These are phyloP conservation scores for Ganoderma meredithae DNA, from an alignment of 1,284 basidiomycete species.

Conservation along the genomic window DNA sequence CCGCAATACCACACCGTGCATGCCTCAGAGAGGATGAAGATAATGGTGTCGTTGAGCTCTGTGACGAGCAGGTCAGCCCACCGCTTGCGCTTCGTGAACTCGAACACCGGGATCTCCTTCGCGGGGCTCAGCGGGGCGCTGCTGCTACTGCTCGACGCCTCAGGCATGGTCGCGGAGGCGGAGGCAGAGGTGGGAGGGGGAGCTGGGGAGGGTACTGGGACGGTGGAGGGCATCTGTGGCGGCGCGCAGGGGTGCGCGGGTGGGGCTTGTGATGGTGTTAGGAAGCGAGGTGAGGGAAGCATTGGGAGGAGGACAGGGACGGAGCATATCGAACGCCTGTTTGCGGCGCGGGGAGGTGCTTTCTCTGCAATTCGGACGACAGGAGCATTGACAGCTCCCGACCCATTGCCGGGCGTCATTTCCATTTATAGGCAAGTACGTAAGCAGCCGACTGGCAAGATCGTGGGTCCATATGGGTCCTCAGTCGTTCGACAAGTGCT, in stretches of 20 bases:
- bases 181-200: background rate
- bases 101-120: constrained; percentile 51
- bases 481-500: constrained; percentile 11
- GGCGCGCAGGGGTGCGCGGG: background rate
- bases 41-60: constrained; percentile 78
- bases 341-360: background rate
- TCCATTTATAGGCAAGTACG: constrained; percentile 12
- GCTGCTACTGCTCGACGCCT: constrained; percentile 2
- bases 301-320: background rate
- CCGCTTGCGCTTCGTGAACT: constrained; percentile 86
- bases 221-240: constrained; percentile 8
- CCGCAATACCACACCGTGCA: constrained; percentile 76
- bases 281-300: background rate
- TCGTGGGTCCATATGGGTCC: constrained; percentile 31
- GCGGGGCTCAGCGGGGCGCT: constrained; percentile 17
- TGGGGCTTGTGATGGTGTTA: constrained; percentile 6
- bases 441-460: constrained; percentile 9
- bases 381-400: constrained; percentile 12
- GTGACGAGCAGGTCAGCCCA: constrained; percentile 86
- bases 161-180: background rate
- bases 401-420: constrained; percentile 12
- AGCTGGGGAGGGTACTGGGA: background rate
- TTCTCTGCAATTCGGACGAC: background rate
- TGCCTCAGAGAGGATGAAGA: constrained; percentile 69
- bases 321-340: constrained; percentile 4